Conservation (phyloP, 192 early-diverging fungal genomes). For the Backusella liffmaniae region DNA sequence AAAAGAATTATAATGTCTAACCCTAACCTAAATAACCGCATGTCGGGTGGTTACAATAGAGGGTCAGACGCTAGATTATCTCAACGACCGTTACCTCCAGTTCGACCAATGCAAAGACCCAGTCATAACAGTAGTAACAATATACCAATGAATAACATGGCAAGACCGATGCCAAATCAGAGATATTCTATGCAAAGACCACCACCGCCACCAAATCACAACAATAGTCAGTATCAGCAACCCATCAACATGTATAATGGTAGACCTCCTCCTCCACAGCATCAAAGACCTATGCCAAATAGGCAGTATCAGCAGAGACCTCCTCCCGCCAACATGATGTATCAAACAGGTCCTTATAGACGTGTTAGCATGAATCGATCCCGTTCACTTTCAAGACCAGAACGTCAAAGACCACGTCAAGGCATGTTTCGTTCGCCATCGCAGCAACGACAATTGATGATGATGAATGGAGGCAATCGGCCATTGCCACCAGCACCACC, state of each 20-base stretch:
- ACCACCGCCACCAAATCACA: neutral
- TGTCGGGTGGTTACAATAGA: conserved; percentile 6
- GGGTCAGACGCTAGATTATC: conserved; percentile 5
- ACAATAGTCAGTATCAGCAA: neutral
- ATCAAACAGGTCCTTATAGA: conserved; percentile 13
- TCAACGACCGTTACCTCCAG: neutral
- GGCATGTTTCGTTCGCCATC: conserved; percentile 42
- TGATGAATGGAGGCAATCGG: neutral
- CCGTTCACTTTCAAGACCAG: conserved; percentile 47
- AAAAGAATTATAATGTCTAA: neutral
- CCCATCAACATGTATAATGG: neutral
- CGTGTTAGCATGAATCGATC: conserved; percentile 32
- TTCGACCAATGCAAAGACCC: neutral
- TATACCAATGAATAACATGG: conserved; percentile 3
- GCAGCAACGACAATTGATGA: conserved; percentile 22
- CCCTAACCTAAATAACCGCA: neutral
- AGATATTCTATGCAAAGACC: conserved; percentile 4
- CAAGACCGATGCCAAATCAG: neutral
- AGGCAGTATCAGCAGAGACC: neutral
- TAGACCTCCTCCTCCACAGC: neutral
- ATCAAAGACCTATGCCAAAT: neutral
- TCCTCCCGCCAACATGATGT: conserved; percentile 2
- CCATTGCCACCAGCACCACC: neutral
- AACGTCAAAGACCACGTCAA: conserved; percentile 46
- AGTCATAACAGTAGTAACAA: neutral